Evolutionary conservation across 306 rosid species (phyloP), one percentile per base, ranked within the genome.

Genomic region (Vigna radiata): DNA sequence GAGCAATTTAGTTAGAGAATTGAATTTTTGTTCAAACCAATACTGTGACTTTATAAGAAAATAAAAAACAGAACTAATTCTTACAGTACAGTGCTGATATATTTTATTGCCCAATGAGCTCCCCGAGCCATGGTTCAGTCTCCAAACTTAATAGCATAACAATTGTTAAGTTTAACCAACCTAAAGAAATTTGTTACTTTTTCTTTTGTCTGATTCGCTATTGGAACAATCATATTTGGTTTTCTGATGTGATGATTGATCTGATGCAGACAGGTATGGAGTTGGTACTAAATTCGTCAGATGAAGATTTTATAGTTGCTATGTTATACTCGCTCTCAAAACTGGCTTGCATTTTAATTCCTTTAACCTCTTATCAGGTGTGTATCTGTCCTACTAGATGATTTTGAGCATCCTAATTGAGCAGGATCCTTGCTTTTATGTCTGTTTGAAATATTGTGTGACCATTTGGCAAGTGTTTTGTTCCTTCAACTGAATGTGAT

Each of bases 311-410:
- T 75, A 84, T 72, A 81, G 86, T 87, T 23, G 83, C 84, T 55
- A 85, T 90, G 97, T 72, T 92, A 58, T 47, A 88, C 79, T 90
- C 98, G 12, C 87, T 95, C 71, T 77, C 98, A 59, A 89, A 89
- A 75, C 82, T 90, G 56, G 87, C 90, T 78, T 89, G 89, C 75
- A 25, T 67, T 68, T 88, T 85, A 9, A 83, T 86, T 47, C 67
- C 72, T 72, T 88, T 89, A 66, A 61, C 75, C 47, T 81, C 89
- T 75, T 85, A 85, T 72, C 93, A 88, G 89, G 97, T 92, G 86
- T 15, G 83, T 85, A 67, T 68, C 48, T 68, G 73, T 41, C 60
- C 60, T 18, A 16, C 62, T 21, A n/a, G 72, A 67, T 71, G 27
- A 8, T 43, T 44, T 59, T 68, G 58, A 11, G 7, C 59, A 74